Conservation (phyloP, 2,329 filamentous ascomycete species). For the Karstenula rhodostoma region DNA sequence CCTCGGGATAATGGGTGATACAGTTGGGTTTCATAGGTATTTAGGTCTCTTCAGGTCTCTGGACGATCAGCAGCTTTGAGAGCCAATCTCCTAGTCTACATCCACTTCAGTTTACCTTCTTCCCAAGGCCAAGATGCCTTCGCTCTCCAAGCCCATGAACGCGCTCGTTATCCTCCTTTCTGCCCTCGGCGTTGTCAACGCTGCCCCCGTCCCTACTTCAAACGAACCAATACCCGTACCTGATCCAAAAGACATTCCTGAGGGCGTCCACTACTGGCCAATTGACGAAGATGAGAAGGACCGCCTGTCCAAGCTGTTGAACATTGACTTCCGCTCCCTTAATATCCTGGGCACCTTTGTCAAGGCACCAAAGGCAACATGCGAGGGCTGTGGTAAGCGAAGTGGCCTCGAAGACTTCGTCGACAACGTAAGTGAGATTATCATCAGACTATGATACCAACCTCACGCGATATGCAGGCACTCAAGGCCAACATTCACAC, state of each 20-base stretch:
- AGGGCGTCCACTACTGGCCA: neutral
- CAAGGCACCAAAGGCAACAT: neutral
- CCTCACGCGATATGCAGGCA: neutral
- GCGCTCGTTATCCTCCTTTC: neutral
- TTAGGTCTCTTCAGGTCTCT: no score
- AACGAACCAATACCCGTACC: neutral
- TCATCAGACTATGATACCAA: neutral
- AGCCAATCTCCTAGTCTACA: neutral
- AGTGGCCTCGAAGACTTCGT: neutral
- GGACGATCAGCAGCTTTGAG: no score
- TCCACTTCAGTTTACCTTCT: neutral
- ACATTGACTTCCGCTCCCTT: neutral
- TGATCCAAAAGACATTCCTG: neutral
- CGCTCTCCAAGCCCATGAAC: neutral
- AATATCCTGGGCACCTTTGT: neutral
- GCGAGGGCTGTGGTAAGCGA: neutral
- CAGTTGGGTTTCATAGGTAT: no score
- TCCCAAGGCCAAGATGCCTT: neutral
- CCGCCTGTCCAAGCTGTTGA: neutral
- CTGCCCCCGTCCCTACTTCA: neutral
- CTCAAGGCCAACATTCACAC: neutral
- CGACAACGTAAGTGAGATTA: neutral
- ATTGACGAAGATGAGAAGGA: neutral
- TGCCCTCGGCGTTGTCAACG: neutral
- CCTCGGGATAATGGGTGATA: neutral